Percentiles rank a stretch among this genome's conserved stretches.
Conservation (phyloP, 371 early-diverging fungal species). For the Cokeromyces recurvatus region DNA sequence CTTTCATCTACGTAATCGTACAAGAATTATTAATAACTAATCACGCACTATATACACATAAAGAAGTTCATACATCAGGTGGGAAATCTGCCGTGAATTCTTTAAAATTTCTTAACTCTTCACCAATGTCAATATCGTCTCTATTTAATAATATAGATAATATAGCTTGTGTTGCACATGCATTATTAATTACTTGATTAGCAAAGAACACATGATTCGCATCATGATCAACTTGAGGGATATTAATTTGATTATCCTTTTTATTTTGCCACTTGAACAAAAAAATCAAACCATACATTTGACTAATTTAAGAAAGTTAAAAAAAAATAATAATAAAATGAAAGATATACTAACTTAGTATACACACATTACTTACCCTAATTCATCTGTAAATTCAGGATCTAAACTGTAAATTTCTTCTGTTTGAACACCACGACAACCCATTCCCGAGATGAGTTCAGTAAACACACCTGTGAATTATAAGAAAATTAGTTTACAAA, state of each 20-base stretch:
- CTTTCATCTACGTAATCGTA: slow-evolving; percentile 58
- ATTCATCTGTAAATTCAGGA: slow-evolving; percentile 36
- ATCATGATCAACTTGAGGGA: slow-evolving; percentile 10
- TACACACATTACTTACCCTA: slow-evolving; percentile 40
- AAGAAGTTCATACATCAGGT: slow-evolving; percentile 54
- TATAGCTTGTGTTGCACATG: slow-evolving; percentile 95
- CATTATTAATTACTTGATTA: slow-evolving; percentile 74
- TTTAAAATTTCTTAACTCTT: slow-evolving; percentile 70
- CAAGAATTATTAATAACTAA: not conserved
- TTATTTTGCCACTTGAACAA: slow-evolving; percentile 82
- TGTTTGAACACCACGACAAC: slow-evolving; percentile 77
- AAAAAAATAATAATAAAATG: not conserved
- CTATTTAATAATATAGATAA: slow-evolving; percentile 81
- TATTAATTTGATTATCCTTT: slow-evolving; percentile 16
- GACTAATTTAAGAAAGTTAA: too few relatives aligned
- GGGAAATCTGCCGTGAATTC: slow-evolving; percentile 74
- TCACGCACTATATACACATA: not conserved
- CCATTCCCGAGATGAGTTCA: slow-evolving; percentile 80
- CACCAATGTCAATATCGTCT: slow-evolving; percentile 66
- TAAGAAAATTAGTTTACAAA: too few relatives aligned
- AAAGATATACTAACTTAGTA: too few relatives aligned
- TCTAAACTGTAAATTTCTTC: slow-evolving; percentile 83
- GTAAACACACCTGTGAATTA: slow-evolving; percentile 79
- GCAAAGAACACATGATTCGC: slow-evolving; percentile 71
- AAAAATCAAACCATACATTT: slow-evolving; percentile 85